A percentile compares a stretch with the other conserved stretches of the same genome.
Conservation (phyloP, 83 land plant genomes). For the Picea mariana region DNA sequence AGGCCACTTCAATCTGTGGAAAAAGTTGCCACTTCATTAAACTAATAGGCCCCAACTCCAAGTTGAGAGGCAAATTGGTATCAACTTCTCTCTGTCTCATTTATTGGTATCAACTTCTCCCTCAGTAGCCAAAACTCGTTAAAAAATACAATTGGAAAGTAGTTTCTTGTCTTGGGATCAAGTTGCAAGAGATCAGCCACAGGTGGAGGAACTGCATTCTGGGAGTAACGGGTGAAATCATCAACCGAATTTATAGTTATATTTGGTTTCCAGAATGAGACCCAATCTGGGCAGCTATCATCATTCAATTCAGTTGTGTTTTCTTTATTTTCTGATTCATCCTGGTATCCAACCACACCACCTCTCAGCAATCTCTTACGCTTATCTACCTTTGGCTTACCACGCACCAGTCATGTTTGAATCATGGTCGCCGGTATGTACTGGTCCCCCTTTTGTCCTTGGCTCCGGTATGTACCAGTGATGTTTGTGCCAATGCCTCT, state of each 20-base stretch:
- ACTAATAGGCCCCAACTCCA: slow-evolving; percentile 92
- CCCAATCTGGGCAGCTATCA: slow-evolving; percentile 64
- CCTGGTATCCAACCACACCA: no score
- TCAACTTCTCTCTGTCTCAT: slow-evolving; percentile 90
- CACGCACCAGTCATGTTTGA: no score
- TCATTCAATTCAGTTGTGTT: slow-evolving; percentile 47
- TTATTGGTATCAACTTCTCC: slow-evolving; percentile 84
- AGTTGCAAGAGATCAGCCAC: slow-evolving; percentile 37
- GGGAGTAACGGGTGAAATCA: slow-evolving; percentile 75
- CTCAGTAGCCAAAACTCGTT: slow-evolving; percentile 97
- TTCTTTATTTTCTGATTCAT: slow-evolving; percentile 7
- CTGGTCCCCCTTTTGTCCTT: no score
- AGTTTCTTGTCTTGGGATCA: slow-evolving; percentile 73
- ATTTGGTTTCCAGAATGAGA: slow-evolving; percentile 96
- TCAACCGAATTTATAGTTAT: slow-evolving; percentile 91
- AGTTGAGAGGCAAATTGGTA: slow-evolving; percentile 64
- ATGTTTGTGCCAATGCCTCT: no score
- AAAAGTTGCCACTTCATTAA: slow-evolving; percentile 96
- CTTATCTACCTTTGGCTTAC: no score
- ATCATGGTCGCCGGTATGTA: no score
- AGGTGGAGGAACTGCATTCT: slow-evolving; percentile 27
- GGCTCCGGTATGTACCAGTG: no score
- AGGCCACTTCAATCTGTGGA: slow-evolving; percentile 66
- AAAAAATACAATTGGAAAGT: slow-evolving; percentile 86
- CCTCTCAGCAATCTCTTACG: no score